These are phyloP conservation scores for Saturnispora silvae DNA, from an alignment of 805 yeast genomes.

Conservation along the genomic window DNA sequence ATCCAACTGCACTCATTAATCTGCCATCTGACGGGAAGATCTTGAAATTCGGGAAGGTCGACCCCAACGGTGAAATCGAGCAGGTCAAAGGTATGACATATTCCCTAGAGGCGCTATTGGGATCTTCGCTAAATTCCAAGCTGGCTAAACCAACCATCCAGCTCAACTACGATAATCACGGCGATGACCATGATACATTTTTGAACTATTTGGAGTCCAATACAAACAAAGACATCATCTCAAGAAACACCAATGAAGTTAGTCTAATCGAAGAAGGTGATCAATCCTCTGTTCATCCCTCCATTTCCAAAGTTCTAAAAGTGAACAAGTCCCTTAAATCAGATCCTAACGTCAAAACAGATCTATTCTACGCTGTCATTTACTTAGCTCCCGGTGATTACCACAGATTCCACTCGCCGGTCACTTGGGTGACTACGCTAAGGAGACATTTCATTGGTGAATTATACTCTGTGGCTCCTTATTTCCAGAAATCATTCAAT, in stretches of 20 bases:
- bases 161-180: background rate
- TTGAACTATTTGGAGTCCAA: slow-evolving; percentile 10
- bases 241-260: slow-evolving; percentile 1
- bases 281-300: slow-evolving; percentile 32
- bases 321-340: slow-evolving; percentile 14
- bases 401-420: slow-evolving; percentile 93
- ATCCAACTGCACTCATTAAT: slow-evolving; percentile 51
- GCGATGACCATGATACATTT: slow-evolving; percentile 10
- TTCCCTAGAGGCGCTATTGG: slow-evolving; percentile 78
- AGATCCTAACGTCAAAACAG: slow-evolving; percentile 34
- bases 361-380: slow-evolving; percentile 78
- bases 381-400: slow-evolving; percentile 98
- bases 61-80: slow-evolving; percentile 74
- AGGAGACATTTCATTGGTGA: slow-evolving; percentile 96
- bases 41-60: slow-evolving; percentile 67
- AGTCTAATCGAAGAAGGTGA: slow-evolving; percentile 48
- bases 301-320: slow-evolving; percentile 20
- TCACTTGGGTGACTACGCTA: slow-evolving; percentile 87
- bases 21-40: slow-evolving; percentile 94
- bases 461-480: slow-evolving; percentile 91
- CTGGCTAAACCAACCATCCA: background rate
- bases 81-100: slow-evolving; percentile 96
- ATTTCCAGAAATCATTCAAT: slow-evolving; percentile 77
- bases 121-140: slow-evolving; percentile 29
- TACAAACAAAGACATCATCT: slow-evolving; percentile 11